phyloP scores from a whole-genome alignment of 164 flowering plant genomes.

The Berberis thunbergii region DNA sequence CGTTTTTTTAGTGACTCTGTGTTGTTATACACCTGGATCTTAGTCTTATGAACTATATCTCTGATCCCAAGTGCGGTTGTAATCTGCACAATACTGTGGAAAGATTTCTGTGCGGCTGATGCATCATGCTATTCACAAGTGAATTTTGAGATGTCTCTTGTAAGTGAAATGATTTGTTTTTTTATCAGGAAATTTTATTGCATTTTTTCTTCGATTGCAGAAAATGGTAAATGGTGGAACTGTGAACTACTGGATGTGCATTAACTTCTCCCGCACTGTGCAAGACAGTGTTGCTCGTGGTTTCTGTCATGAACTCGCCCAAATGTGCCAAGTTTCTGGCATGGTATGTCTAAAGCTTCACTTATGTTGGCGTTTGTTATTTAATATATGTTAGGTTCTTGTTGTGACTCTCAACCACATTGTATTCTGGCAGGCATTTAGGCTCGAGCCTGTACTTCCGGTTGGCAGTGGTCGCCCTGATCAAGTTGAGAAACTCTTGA shows the following conservation, averaged over 20 bases:
- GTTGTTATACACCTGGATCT: no score
- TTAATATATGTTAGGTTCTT: neutral
- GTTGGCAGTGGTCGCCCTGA: slow-evolving; percentile 50
- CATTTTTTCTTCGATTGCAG: slow-evolving; percentile 11
- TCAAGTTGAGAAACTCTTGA: slow-evolving; percentile 67
- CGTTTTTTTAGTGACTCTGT: no score
- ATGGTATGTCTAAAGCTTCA: slow-evolving; percentile 43
- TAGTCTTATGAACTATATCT: no score
- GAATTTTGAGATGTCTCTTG: no score
- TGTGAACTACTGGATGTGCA: slow-evolving; percentile 79
- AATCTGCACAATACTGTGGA: no score
- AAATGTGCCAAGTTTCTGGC: slow-evolving; percentile 80
- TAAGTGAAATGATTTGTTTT: neutral
- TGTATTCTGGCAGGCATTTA: slow-evolving; percentile 34
- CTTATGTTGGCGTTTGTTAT: neutral
- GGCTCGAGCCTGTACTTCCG: slow-evolving; percentile 52
- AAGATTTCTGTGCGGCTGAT: no score
- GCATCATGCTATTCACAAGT: no score
- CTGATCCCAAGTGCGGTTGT: no score
- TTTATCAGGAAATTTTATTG: neutral
- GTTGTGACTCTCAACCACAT: neutral
- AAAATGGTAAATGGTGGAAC: slow-evolving; percentile 80
- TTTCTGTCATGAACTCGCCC: slow-evolving; percentile 80
- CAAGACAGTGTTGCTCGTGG: slow-evolving; percentile 66
- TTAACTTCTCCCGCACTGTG: slow-evolving; percentile 69